A percentile compares a stretch with the other conserved stretches of the same genome.
phyloP scores from a whole-genome alignment of 306 rosid species.

The Datisca glomerata region DNA sequence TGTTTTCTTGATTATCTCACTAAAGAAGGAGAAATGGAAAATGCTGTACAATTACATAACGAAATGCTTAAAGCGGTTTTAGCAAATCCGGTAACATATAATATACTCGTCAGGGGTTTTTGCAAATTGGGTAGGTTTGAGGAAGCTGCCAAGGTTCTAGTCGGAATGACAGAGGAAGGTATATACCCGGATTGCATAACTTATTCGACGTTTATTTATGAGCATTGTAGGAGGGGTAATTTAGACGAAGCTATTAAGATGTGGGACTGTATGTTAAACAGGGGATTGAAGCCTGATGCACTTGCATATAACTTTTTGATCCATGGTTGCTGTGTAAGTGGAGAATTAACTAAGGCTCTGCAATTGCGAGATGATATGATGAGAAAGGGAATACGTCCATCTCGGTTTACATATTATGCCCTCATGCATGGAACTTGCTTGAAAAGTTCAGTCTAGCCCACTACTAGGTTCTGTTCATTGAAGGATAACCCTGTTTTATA shows the following conservation, averaged over 20 bases:
- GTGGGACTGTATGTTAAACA: slow-evolving; percentile 76
- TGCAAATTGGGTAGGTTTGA: slow-evolving; percentile 63
- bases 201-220: slow-evolving; percentile 73
- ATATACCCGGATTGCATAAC: slow-evolving; percentile 72
- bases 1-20: slow-evolving; percentile 67
- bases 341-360: slow-evolving; percentile 55
- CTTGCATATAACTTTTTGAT: slow-evolving; percentile 68
- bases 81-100: slow-evolving; percentile 66
- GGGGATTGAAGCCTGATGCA: slow-evolving; percentile 65
- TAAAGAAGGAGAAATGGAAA: slow-evolving; percentile 61
- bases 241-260: slow-evolving; percentile 45
- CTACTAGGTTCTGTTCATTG: too few relatives aligned
- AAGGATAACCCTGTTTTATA: too few relatives aligned
- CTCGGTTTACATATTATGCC: slow-evolving; percentile 21
- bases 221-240: slow-evolving; percentile 58
- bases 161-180: slow-evolving; percentile 51
- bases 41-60: slow-evolving; percentile 63
- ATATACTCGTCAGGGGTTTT: slow-evolving; percentile 75
- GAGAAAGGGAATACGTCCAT: slow-evolving; percentile 50
- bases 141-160: slow-evolving; percentile 56
- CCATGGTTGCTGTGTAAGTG: slow-evolving; percentile 73
- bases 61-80: slow-evolving; percentile 50
- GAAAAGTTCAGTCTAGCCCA: slow-evolving; percentile 8
- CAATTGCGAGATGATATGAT: slow-evolving; percentile 81
- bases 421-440: slow-evolving; percentile 20